Evolutionary conservation across 495 filamentous ascomycete genomes (phyloP).

Genomic region (Copromyces sp.): DNA sequence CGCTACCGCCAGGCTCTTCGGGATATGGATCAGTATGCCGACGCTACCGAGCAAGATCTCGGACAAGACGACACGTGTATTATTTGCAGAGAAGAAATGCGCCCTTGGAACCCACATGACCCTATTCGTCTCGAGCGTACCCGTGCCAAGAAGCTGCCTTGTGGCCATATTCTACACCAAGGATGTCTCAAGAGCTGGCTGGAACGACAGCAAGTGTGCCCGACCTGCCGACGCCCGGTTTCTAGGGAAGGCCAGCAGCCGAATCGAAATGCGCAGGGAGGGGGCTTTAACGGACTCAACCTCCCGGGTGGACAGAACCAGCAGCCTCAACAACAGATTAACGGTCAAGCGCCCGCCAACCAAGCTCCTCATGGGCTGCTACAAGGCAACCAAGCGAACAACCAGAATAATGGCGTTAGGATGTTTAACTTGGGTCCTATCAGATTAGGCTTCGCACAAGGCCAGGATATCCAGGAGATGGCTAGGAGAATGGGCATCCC

Average conservation of each 20-base stretch:
- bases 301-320: constrained; percentile 22
- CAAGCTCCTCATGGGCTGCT: constrained; percentile 6
- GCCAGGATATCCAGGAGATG: constrained; percentile 38
- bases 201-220: constrained; percentile 96
- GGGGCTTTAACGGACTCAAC: constrained; percentile 21
- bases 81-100: constrained; percentile 96
- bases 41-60: constrained; percentile 83
- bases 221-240: constrained; percentile 84
- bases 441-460: constrained; percentile 46
- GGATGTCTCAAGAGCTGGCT: constrained; percentile 93
- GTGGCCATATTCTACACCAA: constrained; percentile 91
- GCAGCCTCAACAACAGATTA: constrained; percentile 15
- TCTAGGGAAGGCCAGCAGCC: constrained; percentile 28
- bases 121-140: constrained; percentile 58
- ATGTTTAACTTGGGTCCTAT: constrained; percentile 56
- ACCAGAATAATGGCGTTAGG: constrained; percentile 26
- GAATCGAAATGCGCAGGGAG: constrained; percentile 18
- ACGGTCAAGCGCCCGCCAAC: constrained; percentile 20
- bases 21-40: constrained; percentile 87
- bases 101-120: constrained; percentile 49
- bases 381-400: constrained; percentile 15
- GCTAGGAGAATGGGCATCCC: constrained; percentile 30
- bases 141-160: constrained; percentile 90
- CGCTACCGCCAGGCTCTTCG: constrained; percentile 79
- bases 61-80: constrained; percentile 85